Evolutionary conservation across 2,329 filamentous ascomycete genomes (phyloP).

Genomic region (Xylariomycetidae sp.): DNA sequence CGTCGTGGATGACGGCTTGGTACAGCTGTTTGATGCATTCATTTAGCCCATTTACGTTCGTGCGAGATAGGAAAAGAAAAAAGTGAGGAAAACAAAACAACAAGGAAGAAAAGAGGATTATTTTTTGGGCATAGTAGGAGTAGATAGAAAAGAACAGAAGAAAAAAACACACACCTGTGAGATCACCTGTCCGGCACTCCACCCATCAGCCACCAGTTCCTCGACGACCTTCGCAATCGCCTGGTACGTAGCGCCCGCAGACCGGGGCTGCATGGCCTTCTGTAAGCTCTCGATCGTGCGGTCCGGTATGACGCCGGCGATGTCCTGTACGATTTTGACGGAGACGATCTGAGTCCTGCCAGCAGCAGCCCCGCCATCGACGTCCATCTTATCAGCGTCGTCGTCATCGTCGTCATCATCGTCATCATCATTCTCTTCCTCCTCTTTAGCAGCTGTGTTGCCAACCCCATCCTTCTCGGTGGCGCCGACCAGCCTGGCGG

Average conservation of each 20-base stretch:
- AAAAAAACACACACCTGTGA: conserved; percentile 62
- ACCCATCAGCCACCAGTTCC: conserved; percentile 91
- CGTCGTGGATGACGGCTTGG: conserved; percentile 76
- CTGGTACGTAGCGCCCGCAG: conserved; percentile 62
- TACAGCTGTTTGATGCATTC: conserved; percentile 56
- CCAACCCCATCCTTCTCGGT: conserved; percentile 39
- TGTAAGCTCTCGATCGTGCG: conserved; percentile 66
- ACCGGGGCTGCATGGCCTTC: conserved; percentile 69
- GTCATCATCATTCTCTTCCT: conserved; percentile 56
- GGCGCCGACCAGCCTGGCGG: conserved; percentile 80
- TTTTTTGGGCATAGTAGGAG: too few relatives aligned
- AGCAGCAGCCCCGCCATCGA: conserved; percentile 49
- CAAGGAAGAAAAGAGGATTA: too few relatives aligned
- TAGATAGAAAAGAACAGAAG: not conserved
- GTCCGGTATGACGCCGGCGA: conserved; percentile 88
- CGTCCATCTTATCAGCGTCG: conserved; percentile 53
- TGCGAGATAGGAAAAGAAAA: not conserved
- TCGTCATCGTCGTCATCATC: conserved; percentile 35
- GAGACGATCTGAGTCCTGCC: conserved; percentile 55
- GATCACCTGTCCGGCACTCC: conserved; percentile 89
- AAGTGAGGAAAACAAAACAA: conserved; percentile 2
- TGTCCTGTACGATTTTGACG: conserved; percentile 81
- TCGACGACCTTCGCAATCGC: conserved; percentile 75
- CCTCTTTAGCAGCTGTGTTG: conserved; percentile 48
- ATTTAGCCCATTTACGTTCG: not conserved